Conservation (phyloP, 192 early-diverging fungal genomes). For the Linnemannia hyalina region DNA sequence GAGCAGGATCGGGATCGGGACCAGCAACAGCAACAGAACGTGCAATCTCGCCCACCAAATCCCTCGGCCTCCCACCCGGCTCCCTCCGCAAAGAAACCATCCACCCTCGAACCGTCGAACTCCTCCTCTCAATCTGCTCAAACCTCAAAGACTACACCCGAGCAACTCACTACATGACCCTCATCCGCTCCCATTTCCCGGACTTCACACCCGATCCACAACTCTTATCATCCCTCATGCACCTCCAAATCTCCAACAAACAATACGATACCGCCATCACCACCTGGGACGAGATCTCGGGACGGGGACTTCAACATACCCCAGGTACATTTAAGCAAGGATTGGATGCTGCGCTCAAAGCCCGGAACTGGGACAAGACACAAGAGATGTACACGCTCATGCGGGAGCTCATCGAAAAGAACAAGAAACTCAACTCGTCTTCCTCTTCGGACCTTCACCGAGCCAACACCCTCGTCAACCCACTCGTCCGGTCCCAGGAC, state of each 20-base stretch:
- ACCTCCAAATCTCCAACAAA: slow-evolving; percentile 31
- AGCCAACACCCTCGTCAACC: slow-evolving; percentile 1
- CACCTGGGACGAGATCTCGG: slow-evolving; percentile 40
- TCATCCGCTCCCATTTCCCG: slow-evolving; percentile 22
- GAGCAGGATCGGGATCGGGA: neutral
- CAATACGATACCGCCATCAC: slow-evolving; percentile 35
- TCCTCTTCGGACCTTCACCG: neutral
- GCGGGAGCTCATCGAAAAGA: slow-evolving; percentile 13
- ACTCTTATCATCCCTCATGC: slow-evolving; percentile 24
- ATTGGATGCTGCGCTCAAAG: slow-evolving; percentile 25
- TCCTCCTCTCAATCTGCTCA: slow-evolving; percentile 33
- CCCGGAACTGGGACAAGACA: slow-evolving; percentile 42
- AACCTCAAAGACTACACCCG: slow-evolving; percentile 33
- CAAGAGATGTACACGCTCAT: slow-evolving; percentile 32
- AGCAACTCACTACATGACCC: slow-evolving; percentile 24
- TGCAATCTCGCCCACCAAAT: slow-evolving; percentile 27
- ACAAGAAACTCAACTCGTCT: neutral
- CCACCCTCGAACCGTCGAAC: slow-evolving; percentile 36
- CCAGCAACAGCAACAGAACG: slow-evolving; percentile 4
- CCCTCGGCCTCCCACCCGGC: slow-evolving; percentile 15
- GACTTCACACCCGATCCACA: slow-evolving; percentile 37
- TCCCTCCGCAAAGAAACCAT: slow-evolving; percentile 20
- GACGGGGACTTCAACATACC: slow-evolving; percentile 13
- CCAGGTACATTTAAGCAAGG: slow-evolving; percentile 42
- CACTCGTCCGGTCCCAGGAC: slow-evolving; percentile 20